A percentile compares a stretch with the other conserved stretches of the same genome.
phyloP scores from a whole-genome alignment of 768 basidiomycete species.

The Lactifluus rugatus region DNA sequence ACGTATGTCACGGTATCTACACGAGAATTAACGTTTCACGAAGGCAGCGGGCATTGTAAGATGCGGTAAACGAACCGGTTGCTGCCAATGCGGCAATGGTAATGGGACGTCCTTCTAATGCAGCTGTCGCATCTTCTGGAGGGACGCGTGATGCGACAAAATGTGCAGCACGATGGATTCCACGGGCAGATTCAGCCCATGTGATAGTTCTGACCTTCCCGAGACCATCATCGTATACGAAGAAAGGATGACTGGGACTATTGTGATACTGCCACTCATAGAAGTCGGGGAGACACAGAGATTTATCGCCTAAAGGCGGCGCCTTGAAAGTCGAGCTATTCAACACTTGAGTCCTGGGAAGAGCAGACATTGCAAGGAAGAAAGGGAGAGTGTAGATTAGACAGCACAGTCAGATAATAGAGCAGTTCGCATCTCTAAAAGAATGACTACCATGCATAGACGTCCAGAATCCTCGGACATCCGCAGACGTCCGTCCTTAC shows the following conservation, averaged over 20 bases:
- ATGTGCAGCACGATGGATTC: slow-evolving; percentile 19
- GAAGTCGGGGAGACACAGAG: slow-evolving; percentile 22
- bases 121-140: background rate
- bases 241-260: slow-evolving; percentile 21
- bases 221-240: slow-evolving; percentile 14
- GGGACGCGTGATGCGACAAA: slow-evolving; percentile 5
- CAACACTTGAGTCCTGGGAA: slow-evolving; percentile 20
- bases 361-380: slow-evolving; percentile 4
- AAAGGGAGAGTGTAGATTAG: background rate
- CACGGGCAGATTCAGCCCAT: slow-evolving; percentile 18
- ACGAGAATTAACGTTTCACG: background rate
- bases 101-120: slow-evolving; percentile 14
- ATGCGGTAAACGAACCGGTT: slow-evolving; percentile 13
- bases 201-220: slow-evolving; percentile 14
- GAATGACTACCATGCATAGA: background rate
- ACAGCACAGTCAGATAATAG: background rate
- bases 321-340: slow-evolving; percentile 19
- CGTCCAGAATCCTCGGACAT: background rate
- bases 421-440: background rate
- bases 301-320: slow-evolving; percentile 20
- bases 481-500: background rate
- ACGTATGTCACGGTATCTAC: slow-evolving; percentile 22
- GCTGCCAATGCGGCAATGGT: slow-evolving; percentile 18
- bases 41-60: background rate
- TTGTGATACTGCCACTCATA: slow-evolving; percentile 24